Evolutionary conservation across 2,329 filamentous ascomycete species (phyloP), one percentile per base, ranked within the genome.

Genomic region (Aaosphaeria pasadenensis): DNA sequence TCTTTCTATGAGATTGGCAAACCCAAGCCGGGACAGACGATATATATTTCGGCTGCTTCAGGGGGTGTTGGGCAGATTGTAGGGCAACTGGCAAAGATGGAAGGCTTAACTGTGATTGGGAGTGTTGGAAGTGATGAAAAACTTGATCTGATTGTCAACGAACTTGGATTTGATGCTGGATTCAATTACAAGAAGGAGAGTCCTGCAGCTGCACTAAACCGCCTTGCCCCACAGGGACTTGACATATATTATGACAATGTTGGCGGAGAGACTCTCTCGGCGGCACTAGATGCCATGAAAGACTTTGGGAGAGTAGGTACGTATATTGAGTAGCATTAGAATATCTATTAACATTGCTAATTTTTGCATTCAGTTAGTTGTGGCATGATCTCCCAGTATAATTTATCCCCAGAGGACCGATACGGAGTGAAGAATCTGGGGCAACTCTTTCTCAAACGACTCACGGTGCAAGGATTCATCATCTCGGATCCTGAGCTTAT

Each of bases 171-270:
- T 62, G 85, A 89, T 59, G 80, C 71, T 11, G 88, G 83, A 4
- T 91, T 90, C 72, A 91, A 92, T 76, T 92, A 91, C 77, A 91
- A 91, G 78, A 89, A 80, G 56, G 87, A 91, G 73, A 79, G 76
- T 50, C 78, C 87, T 0, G 58, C 67, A 2, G 83, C 84, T 11
- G 88, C 86, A 0, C 74, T 92, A 47, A 69, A 74, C 54, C 77
- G 86, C 44, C 76, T 91, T n/a, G 86, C 86, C 0, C 87, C 87
- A 0, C 69, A 88, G 6, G 88, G 88, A 2, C 78, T 91, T 46
- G 88, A 92, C 60, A 87, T 89, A 62, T 88, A 89, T 72, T 89
- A 83, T 59, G 86, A 89, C 69, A 89, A 89, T 55, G 86, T 87
- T 11, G 86, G 86, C 6, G 87, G 85, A 33, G 84, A 87, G 67